Evolutionary conservation across 495 filamentous ascomycete genomes (phyloP).

Genomic region (Margaritispora aquatica): DNA sequence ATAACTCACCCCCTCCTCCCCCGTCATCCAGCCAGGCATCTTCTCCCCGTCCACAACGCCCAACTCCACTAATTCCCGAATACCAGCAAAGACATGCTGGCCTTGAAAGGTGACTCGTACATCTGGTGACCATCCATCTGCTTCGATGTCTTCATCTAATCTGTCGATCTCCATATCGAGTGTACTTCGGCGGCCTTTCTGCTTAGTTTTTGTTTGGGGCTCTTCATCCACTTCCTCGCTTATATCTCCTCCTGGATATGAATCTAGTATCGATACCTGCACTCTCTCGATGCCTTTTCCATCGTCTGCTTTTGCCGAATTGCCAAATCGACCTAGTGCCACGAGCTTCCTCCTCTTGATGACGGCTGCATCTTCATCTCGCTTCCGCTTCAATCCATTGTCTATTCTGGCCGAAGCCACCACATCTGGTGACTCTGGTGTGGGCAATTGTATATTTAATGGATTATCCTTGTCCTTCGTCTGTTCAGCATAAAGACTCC

Average conservation of each 20-base stretch:
- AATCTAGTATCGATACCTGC: slow-evolving; percentile 52
- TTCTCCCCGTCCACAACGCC: slow-evolving; percentile 66
- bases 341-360: slow-evolving; percentile 38
- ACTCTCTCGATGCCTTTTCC: slow-evolving; percentile 53
- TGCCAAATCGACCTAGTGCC: slow-evolving; percentile 52
- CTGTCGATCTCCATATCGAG: slow-evolving; percentile 24
- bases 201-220: slow-evolving; percentile 21
- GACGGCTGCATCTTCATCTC: slow-evolving; percentile 28
- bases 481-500: slow-evolving; percentile 65
- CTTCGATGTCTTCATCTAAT: slow-evolving; percentile 25
- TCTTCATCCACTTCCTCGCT: slow-evolving; percentile 17
- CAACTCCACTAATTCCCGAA: slow-evolving; percentile 66
- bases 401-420: slow-evolving; percentile 23
- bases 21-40: slow-evolving; percentile 91
- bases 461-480: slow-evolving; percentile 19
- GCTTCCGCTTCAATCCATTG: slow-evolving; percentile 22
- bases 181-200: slow-evolving; percentile 27
- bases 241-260: slow-evolving; percentile 32
- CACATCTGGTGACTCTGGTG: slow-evolving; percentile 26
- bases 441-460: slow-evolving; percentile 20
- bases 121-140: slow-evolving; percentile 44
- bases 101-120: slow-evolving; percentile 66
- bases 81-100: slow-evolving; percentile 72
- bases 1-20: slow-evolving; percentile 72
- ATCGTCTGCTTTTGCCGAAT: slow-evolving; percentile 40